phyloP scores from a whole-genome alignment of 2,329 filamentous ascomycete genomes.

The Podosphaera leucotricha region DNA sequence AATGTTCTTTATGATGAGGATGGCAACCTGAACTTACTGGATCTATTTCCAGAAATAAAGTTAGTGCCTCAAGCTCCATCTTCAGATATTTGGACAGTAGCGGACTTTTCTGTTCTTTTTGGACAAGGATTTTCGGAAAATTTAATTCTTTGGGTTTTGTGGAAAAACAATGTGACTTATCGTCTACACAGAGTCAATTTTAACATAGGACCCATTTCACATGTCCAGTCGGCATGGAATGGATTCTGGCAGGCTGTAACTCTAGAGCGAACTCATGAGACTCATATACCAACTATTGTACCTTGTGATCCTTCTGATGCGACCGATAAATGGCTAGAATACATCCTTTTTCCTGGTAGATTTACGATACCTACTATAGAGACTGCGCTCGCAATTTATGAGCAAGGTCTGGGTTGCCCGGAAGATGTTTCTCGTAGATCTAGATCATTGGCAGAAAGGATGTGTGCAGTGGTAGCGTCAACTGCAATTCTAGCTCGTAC shows the following conservation, averaged over 20 bases:
- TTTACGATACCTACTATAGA: conserved; percentile 64
- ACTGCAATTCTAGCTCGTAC: conserved; percentile 41
- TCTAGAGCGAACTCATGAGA: conserved; percentile 29
- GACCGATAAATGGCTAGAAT: conserved; percentile 67
- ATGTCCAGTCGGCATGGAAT: conserved; percentile 26
- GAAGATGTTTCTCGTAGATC: conserved; percentile 21
- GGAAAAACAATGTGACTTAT: conserved; percentile 67
- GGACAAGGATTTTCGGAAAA: conserved; percentile 26
- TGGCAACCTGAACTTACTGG: conserved; percentile 36
- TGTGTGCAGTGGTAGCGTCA: conserved; percentile 47
- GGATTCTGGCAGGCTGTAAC: conserved; percentile 47
- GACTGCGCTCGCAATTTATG: conserved; percentile 62
- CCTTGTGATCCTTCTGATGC: conserved; percentile 42
- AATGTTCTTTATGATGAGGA: conserved; percentile 39
- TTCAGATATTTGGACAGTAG: conserved; percentile 57
- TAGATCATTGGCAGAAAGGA: conserved; percentile 46
- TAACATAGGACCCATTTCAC: conserved; percentile 20
- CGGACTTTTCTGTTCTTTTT: conserved; percentile 44
- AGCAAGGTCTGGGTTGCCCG: conserved; percentile 30
- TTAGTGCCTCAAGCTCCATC: conserved; percentile 46
- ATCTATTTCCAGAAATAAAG: conserved; percentile 43
- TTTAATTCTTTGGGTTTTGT: conserved; percentile 49
- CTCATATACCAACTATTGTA: conserved; percentile 31
- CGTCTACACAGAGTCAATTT: conserved; percentile 53
- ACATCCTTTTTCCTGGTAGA: conserved; percentile 60